Evolutionary conservation across 1,284 basidiomycete species (phyloP), one percentile per base, ranked within the genome.

Genomic region (Leccinum pachyderme): DNA sequence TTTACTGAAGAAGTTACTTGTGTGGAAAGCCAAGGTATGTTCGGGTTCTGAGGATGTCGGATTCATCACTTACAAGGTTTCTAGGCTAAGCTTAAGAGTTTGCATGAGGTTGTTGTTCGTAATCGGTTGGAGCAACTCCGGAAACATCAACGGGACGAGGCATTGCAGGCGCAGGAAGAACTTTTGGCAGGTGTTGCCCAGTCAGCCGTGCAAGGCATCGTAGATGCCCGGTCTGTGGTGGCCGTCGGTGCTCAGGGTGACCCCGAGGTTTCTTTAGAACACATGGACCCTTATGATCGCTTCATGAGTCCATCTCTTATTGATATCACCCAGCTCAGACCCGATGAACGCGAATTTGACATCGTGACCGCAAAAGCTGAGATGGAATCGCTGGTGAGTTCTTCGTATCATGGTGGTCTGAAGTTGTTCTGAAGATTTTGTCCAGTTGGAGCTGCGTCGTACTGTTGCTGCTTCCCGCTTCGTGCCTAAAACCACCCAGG

Each of bases 71-170:
- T 4, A 67, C 37, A 39, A 53, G 35, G 43, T 28, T 54, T 52
- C 9, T 56, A 95, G 91, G 90, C 93, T 7, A 95, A 95, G 65
- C 81, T 99, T 48, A 91, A 93, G 68, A 84, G 81, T 57, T 81
- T 98, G 58, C 97, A 99, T 71, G 95, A 98, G 75, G 89, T 96
- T 25, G 95, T 99, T 5, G 89, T 99, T 45, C 87, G 92, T 54
- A 99, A 99, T 69, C 85, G 97, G 44, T 78, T 99, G 18, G 96
- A 98, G 66, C 94, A 98, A 65, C 83, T 99, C 53, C 90, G 95
- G 59, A 95, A 95, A 70, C 85, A 89, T 53, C 97, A 99, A 72
- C 84, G 96, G 52, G 93, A 98, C 64, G 95, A 98, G 69, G 97
- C 96, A 2, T 73, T 93, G 46, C 89, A 90, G 64, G 94, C 95